These are phyloP conservation scores for Colletotrichum destructivum DNA, from an alignment of 2,329 filamentous ascomycete genomes.

Conservation along the genomic window DNA sequence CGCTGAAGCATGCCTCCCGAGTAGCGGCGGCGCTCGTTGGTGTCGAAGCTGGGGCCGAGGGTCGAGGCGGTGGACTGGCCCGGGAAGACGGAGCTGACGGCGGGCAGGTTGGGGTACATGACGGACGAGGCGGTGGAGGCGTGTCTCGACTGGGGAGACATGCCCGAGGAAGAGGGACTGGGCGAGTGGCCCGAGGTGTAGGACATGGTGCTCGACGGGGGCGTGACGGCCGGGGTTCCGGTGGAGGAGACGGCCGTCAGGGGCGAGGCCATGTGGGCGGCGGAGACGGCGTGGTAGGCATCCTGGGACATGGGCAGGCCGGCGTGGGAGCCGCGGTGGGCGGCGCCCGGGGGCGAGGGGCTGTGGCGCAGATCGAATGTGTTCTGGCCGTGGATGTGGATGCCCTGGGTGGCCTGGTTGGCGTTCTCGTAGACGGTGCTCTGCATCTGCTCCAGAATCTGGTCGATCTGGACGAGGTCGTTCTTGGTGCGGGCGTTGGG, in stretches of 20 bases:
- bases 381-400: conserved; percentile 83
- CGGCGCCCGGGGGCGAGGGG: conserved; percentile 64
- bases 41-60: conserved; percentile 77
- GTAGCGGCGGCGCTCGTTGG: conserved; percentile 75
- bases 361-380: conserved; percentile 71
- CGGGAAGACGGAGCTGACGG: conserved; percentile 78
- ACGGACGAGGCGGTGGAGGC: conserved; percentile 72
- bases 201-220: conserved; percentile 81
- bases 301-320: conserved; percentile 54
- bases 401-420: conserved; percentile 83
- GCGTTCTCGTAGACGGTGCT: conserved; percentile 95
- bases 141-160: conserved; percentile 78
- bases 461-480: conserved; percentile 93
- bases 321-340: conserved; percentile 54
- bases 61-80: conserved; percentile 79
- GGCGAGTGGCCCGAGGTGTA: conserved; percentile 86
- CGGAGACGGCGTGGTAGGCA: conserved; percentile 60
- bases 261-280: conserved; percentile 74
- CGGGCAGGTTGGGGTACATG: conserved; percentile 82
- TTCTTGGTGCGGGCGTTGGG: conserved; percentile 92
- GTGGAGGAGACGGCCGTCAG: conserved; percentile 71
- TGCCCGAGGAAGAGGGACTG: conserved; percentile 77
- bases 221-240: conserved; percentile 83
- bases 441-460: conserved; percentile 96
- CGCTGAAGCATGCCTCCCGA: conserved; percentile 78